phyloP scores from a whole-genome alignment of 2,329 filamentous ascomycete genomes.

The Phoma sp. region DNA sequence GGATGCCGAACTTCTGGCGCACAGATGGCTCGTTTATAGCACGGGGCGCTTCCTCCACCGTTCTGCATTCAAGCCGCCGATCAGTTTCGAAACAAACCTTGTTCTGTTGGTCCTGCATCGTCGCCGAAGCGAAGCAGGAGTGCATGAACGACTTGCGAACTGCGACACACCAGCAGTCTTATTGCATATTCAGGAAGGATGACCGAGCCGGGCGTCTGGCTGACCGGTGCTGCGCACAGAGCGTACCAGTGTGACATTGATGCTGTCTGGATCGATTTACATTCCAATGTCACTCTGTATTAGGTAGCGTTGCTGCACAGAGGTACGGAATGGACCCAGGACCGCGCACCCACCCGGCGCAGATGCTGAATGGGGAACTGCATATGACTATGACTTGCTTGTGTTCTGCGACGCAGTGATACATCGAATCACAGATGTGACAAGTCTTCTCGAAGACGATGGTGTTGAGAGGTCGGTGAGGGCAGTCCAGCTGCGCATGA shows the following conservation, averaged over 20 bases:
- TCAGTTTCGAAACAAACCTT: slow-evolving; percentile 17
- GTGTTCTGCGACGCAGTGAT: slow-evolving; percentile 11
- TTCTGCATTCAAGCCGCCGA: slow-evolving; percentile 4
- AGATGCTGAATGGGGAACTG: slow-evolving; percentile 11
- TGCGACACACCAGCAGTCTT: not conserved
- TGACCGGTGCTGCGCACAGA: not conserved
- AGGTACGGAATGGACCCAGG: slow-evolving; percentile 7
- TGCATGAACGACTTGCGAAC: slow-evolving; percentile 16
- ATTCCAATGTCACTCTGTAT: slow-evolving; percentile 14
- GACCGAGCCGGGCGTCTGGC: slow-evolving; percentile 1
- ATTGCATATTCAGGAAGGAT: slow-evolving; percentile 1
- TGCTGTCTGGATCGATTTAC: not conserved
- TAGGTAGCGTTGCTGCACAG: slow-evolving; percentile 6
- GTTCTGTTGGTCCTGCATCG: slow-evolving; percentile 12
- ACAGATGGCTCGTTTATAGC: slow-evolving; percentile 3
- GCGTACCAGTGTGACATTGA: not conserved
- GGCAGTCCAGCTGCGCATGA: slow-evolving; percentile 1
- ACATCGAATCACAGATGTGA: slow-evolving; percentile 9
- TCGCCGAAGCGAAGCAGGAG: slow-evolving; percentile 10
- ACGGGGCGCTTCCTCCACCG: slow-evolving; percentile 7
- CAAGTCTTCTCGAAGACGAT: not conserved
- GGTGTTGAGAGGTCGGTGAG: slow-evolving; percentile 2
- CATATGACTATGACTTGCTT: slow-evolving; percentile 7
- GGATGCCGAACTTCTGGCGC: slow-evolving; percentile 15
- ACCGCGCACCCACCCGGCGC: slow-evolving; percentile 9